Conservation (phyloP, 108 stramenopile species). For the Cyclotella choctawhatcheeana region DNA sequence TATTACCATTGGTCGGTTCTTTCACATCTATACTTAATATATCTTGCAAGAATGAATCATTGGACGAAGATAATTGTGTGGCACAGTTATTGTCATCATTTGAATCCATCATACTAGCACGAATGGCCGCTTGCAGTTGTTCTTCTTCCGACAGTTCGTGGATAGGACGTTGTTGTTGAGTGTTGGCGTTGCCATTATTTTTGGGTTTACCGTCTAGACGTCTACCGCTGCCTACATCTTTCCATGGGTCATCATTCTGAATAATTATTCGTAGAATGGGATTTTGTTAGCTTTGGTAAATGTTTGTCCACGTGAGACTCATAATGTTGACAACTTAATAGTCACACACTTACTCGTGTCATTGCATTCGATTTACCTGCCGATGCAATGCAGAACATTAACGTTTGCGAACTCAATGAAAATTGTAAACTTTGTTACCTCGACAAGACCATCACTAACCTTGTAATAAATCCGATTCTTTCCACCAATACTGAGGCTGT, state of each 20-base stretch:
- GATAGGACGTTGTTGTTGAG: slow-evolving; percentile 10
- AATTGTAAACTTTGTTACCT: too few species aligned
- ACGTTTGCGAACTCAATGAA: too few species aligned
- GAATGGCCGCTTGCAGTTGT: slow-evolving; percentile 78
- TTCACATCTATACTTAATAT: slow-evolving; percentile 57
- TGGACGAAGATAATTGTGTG: neutral
- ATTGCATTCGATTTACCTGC: slow-evolving; percentile 49
- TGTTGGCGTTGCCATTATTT: slow-evolving; percentile 14
- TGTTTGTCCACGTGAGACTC: neutral
- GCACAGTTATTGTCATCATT: neutral
- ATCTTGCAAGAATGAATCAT: neutral
- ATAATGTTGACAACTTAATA: neutral
- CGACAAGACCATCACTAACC: slow-evolving; percentile 32
- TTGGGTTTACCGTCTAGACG: slow-evolving; percentile 72
- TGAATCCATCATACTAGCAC: slow-evolving; percentile 53
- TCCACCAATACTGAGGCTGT: slow-evolving; percentile 76
- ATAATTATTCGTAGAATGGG: neutral
- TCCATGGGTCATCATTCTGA: slow-evolving; percentile 69
- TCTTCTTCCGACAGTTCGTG: slow-evolving; percentile 80
- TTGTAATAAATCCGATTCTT: slow-evolving; percentile 68
- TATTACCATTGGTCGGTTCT: slow-evolving; percentile 50
- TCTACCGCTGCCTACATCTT: slow-evolving; percentile 74
- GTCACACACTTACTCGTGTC: slow-evolving; percentile 29
- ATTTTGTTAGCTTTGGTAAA: too few species aligned
- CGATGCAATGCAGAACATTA: neutral